Percentiles rank a stretch among this genome's conserved stretches.
These are phyloP conservation scores for Epichloe baconii DNA, from an alignment of 2,329 filamentous ascomycete genomes.

Conservation along the genomic window DNA sequence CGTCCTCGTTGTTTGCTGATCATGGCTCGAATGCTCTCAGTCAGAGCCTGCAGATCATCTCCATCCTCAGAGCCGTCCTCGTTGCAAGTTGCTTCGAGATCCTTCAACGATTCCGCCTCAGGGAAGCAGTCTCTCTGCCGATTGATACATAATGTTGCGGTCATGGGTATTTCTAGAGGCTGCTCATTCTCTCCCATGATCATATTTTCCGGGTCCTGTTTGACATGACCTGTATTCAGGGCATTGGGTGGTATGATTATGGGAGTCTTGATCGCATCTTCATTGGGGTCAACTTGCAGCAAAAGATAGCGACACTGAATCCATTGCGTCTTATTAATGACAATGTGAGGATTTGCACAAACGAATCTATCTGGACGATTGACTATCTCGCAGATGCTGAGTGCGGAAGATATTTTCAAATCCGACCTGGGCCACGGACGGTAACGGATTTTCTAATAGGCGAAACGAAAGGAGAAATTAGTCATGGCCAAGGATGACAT, in stretches of 20 bases:
- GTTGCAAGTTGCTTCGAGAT: neutral
- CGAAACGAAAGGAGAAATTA: neutral
- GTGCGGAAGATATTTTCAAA: conserved; percentile 42
- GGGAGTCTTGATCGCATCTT: conserved; percentile 4
- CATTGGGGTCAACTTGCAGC: conserved; percentile 19
- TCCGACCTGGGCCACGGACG: conserved; percentile 53
- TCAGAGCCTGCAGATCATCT: conserved; percentile 2
- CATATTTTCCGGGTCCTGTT: conserved; percentile 13
- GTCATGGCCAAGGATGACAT: neutral
- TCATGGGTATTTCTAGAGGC: conserved; percentile 14
- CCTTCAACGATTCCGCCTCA: neutral
- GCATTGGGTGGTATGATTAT: conserved; percentile 5
- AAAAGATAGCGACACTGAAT: conserved; percentile 83
- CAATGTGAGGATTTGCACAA: conserved; percentile 45
- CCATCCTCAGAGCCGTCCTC: neutral
- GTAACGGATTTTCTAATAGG: neutral
- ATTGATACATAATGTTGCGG: conserved; percentile 12
- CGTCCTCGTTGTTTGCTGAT: neutral
- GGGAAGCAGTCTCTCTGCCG: neutral
- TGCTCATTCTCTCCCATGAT: conserved; percentile 2
- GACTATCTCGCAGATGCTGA: conserved; percentile 77
- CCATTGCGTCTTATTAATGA: conserved; percentile 68
- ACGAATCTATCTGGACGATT: conserved; percentile 55
- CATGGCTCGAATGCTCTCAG: neutral
- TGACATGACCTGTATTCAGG: conserved; percentile 10